Conservation (phyloP, 176 grass and related monocot genomes). For the Hyparrhenia diplandra region DNA sequence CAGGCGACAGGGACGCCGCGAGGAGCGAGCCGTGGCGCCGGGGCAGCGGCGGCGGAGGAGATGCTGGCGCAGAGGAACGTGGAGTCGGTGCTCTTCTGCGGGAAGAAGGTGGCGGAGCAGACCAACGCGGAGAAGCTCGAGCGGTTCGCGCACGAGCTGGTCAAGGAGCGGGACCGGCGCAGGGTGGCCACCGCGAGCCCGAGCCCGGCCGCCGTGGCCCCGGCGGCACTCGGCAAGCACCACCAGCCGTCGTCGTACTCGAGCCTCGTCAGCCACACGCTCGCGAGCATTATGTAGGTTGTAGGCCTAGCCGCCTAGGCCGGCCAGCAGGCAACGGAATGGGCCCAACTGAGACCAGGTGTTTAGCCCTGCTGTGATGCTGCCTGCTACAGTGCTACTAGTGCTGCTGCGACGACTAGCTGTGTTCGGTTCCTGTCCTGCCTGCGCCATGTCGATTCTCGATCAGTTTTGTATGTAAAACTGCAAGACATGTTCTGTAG, state of each 20-base stretch:
- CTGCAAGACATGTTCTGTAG: neutral
- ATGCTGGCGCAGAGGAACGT: slow-evolving; percentile 78
- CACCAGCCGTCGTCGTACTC: slow-evolving; percentile 58
- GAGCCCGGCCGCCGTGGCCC: neutral
- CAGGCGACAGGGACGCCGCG: slow-evolving; percentile 24
- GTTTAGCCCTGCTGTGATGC: too few relatives aligned
- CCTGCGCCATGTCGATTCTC: neutral
- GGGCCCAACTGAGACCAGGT: neutral
- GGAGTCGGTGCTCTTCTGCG: slow-evolving; percentile 75
- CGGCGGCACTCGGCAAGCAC: slow-evolving; percentile 23
- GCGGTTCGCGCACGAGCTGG: slow-evolving; percentile 65
- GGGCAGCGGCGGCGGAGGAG: slow-evolving; percentile 46
- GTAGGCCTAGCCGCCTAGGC: too few relatives aligned
- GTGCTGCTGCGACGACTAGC: too few relatives aligned
- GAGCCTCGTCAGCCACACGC: slow-evolving; percentile 65
- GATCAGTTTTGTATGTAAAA: neutral
- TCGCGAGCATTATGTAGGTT: slow-evolving; percentile 69
- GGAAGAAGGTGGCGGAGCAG: slow-evolving; percentile 68
- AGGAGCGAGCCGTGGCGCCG: neutral
- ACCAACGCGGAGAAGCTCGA: slow-evolving; percentile 87
- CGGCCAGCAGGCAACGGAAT: neutral
- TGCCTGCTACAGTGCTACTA: too few relatives aligned
- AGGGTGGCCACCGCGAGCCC: slow-evolving; percentile 23
- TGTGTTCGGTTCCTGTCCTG: neutral
- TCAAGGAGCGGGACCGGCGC: slow-evolving; percentile 67